phyloP scores from a whole-genome alignment of 2,329 filamentous ascomycete genomes.

The Sporothrix mexicana region DNA sequence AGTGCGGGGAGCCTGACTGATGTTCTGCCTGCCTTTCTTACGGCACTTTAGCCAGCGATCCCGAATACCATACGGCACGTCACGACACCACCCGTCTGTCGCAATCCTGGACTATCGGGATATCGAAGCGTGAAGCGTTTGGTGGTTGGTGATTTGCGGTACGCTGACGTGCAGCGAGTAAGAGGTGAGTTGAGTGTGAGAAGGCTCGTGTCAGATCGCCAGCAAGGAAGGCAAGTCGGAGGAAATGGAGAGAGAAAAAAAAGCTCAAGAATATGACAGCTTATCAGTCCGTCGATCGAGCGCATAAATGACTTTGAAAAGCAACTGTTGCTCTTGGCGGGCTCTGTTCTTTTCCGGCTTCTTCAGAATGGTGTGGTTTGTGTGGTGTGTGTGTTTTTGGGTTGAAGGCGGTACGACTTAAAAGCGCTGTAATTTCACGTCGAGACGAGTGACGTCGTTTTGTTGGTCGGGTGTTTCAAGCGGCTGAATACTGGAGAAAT shows the following conservation, averaged over 20 bases:
- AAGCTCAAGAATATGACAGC: no score
- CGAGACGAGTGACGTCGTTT: conserved; percentile 13
- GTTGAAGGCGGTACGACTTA: background rate
- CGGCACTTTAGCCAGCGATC: conserved; percentile 28
- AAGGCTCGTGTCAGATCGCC: conserved; percentile 30
- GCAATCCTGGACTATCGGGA: background rate
- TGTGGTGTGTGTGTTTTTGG: no score
- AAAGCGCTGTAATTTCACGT: background rate
- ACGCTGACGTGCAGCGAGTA: background rate
- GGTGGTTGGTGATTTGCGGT: background rate
- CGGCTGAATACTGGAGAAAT: conserved; percentile 2
- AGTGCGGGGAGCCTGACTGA: conserved; percentile 6
- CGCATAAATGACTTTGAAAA: conserved; percentile 7
- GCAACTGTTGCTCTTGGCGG: background rate
- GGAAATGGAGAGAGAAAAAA: background rate
- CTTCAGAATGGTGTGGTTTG: background rate
- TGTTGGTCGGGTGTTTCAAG: conserved; percentile 12
- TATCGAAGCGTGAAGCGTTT: background rate
- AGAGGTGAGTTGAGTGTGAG: no score
- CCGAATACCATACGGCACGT: conserved; percentile 18
- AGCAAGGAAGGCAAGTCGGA: background rate
- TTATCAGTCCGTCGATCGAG: background rate
- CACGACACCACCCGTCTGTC: conserved; percentile 3
- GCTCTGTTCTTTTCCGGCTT: background rate
- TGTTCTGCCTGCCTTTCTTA: conserved; percentile 6